These are phyloP conservation scores for Ogataea kodamae DNA, from an alignment of 805 yeast genomes.

Conservation along the genomic window DNA sequence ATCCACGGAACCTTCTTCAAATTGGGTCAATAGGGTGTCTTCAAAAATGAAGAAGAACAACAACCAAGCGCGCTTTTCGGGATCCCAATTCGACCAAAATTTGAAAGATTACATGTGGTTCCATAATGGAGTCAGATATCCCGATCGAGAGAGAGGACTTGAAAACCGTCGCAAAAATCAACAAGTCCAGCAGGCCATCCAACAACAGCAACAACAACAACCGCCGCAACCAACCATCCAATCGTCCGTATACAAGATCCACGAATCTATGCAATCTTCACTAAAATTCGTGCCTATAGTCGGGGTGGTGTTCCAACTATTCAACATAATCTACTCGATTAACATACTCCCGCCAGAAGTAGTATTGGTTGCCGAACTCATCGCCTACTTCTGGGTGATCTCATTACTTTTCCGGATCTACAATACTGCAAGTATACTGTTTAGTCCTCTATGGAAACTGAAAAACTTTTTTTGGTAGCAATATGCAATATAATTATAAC, in stretches of 20 bases:
- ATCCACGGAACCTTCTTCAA: conserved; percentile 1
- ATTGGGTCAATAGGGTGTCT: conserved; percentile 7
- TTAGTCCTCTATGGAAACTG: conserved; percentile 5
- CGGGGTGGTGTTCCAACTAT: conserved; percentile 15
- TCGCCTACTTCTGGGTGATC: conserved; percentile 8
- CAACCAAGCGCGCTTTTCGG: conserved; percentile 5
- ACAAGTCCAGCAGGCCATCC: neutral
- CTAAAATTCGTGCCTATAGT: conserved; percentile 14
- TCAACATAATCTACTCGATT: conserved; percentile 12
- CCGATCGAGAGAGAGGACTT: conserved; percentile 16
- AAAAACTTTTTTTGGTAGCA: conserved; percentile 4
- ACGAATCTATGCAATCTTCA: conserved; percentile 14
- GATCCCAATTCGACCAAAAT: conserved; percentile 10
- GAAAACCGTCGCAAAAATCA: conserved; percentile 6
- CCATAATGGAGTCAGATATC: conserved; percentile 20
- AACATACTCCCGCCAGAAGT: conserved; percentile 9
- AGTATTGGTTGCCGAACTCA: conserved; percentile 10
- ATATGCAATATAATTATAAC: conserved; percentile 2
- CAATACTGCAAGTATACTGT: conserved; percentile 1
- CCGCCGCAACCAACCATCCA: conserved; percentile 4
- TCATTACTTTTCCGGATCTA: conserved; percentile 12
- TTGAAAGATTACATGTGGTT: conserved; percentile 21
- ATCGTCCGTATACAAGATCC: conserved; percentile 11
- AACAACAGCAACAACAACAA: neutral
- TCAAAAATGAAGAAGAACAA: conserved; percentile 1